phyloP scores from a whole-genome alignment of 1,284 basidiomycete genomes.

The Ustilago hordei region DNA sequence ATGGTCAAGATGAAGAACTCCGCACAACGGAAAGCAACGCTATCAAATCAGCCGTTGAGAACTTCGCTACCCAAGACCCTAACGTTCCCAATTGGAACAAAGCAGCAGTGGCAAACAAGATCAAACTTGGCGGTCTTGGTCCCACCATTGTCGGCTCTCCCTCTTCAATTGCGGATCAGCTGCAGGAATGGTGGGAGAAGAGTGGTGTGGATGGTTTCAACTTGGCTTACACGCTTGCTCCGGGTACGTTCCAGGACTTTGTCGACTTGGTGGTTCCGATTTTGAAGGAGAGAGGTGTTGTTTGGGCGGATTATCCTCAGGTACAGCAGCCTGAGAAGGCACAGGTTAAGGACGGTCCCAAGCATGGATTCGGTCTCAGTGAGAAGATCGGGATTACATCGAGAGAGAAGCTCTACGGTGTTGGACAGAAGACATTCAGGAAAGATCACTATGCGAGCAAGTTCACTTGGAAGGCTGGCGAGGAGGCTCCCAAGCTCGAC shows the following conservation, averaged over 20 bases:
- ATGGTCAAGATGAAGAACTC: slow-evolving; percentile 63
- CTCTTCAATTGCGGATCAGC: slow-evolving; percentile 50
- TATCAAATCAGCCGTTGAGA: slow-evolving; percentile 64
- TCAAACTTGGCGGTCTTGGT: slow-evolving; percentile 66
- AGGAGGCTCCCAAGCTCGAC: slow-evolving; percentile 47
- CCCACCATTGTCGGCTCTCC: slow-evolving; percentile 58
- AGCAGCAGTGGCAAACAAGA: slow-evolving; percentile 55
- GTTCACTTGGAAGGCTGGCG: slow-evolving; percentile 64
- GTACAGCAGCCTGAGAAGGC: slow-evolving; percentile 18
- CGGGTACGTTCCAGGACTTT: slow-evolving; percentile 62
- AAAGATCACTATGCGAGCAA: slow-evolving; percentile 60
- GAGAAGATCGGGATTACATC: slow-evolving; percentile 56
- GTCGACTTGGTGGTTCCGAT: slow-evolving; percentile 59
- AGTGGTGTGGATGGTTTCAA: slow-evolving; percentile 66
- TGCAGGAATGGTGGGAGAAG: slow-evolving; percentile 57
- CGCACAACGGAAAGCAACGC: slow-evolving; percentile 56
- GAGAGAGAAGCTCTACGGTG: slow-evolving; percentile 63
- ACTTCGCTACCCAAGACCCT: slow-evolving; percentile 62
- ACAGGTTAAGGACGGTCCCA: slow-evolving; percentile 20
- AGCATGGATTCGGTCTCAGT: slow-evolving; percentile 45
- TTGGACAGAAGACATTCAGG: slow-evolving; percentile 56
- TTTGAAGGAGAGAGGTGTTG: slow-evolving; percentile 58
- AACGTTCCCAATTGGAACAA: slow-evolving; percentile 65
- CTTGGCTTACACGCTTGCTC: slow-evolving; percentile 54
- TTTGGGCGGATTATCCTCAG: slow-evolving; percentile 62